Percentiles rank a stretch among this genome's conserved stretches.
Evolutionary conservation across 495 filamentous ascomycete species (phyloP).

Genomic region (Neurospora sp.): DNA sequence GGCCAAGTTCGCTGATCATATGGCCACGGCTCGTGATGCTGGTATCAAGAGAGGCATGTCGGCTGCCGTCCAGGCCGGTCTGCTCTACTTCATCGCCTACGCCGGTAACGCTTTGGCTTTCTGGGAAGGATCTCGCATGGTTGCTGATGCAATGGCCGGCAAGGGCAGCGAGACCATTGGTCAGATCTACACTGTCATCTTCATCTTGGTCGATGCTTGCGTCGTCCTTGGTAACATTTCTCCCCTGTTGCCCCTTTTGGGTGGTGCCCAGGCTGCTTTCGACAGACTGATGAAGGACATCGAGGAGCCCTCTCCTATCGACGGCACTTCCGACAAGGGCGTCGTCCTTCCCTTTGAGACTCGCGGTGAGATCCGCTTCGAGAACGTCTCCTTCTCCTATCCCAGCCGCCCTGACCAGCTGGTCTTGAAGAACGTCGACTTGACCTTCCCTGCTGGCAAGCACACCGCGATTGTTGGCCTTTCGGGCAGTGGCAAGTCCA

Average conservation of each 20-base stretch:
- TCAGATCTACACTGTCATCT: conserved; percentile 21
- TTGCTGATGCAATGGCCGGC: conserved; percentile 50
- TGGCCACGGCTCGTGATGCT: conserved; percentile 57
- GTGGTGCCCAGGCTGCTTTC: conserved; percentile 67
- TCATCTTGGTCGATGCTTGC: conserved; percentile 20
- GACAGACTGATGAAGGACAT: conserved; percentile 82
- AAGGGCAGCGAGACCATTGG: conserved; percentile 15
- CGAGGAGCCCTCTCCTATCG: conserved; percentile 68
- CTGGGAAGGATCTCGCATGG: conserved; percentile 78
- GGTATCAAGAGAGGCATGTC: conserved; percentile 60
- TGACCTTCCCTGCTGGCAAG: conserved; percentile 73
- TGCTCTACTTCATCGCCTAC: conserved; percentile 71
- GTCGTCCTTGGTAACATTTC: conserved; percentile 73
- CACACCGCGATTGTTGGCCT: conserved; percentile 62
- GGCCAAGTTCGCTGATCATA: conserved; percentile 61
- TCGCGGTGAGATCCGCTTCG: conserved; percentile 64
- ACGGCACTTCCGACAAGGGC: conserved; percentile 54
- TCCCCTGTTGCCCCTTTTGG: conserved; percentile 64
- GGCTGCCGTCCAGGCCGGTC: conserved; percentile 64
- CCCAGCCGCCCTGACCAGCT: conserved; percentile 78
- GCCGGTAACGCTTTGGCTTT: conserved; percentile 83
- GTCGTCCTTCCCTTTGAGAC: conserved; percentile 56
- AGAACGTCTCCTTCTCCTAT: conserved; percentile 79
- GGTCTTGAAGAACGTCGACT: conserved; percentile 67
- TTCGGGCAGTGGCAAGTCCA: conserved; percentile 63